Base-by-base conservation (phyloP, 306 rosid species). In the Datisca glomerata region DNA sequence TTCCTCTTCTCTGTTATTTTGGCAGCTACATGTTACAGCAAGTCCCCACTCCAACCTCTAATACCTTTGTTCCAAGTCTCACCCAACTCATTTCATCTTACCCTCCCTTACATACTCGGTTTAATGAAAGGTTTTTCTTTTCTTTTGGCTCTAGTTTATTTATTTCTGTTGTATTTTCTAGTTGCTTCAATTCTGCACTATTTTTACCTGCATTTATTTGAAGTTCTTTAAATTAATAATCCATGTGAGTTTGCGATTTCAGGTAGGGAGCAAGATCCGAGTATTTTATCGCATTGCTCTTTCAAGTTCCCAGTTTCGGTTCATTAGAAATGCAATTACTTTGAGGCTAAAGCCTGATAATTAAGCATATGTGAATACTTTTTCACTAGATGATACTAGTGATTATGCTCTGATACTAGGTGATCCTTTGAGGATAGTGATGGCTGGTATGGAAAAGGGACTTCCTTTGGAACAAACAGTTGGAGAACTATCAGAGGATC, bases 11-110 rank as follows among this genome's bases (percentile, higher is more conserved):
- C 31, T 55, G 45, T 46, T 53, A 20, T 21, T 41, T 21, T 53
- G 43, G 50, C 77, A 89, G 95, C 81, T 56, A 80, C 95, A 14
- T 84, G 84, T 12, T 84, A 80, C 69, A 41, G 63, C 55, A 69
- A 69, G 68, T 83, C 95, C 16, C 83, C 58, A 24, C 51, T 72
- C 51, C 81, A 61, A 53, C 65, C 53, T 14, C 38, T 89, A 22
- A 43, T 63, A 39, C 69, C 86, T 47, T 43, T 80, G 21, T 60
- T 83, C 71, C 83, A 84, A 31, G 45, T 71, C 63, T 38, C 66
- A 45, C 86, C 91, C 6, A 64, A 42, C 43, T 57, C 72, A 22
- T 56, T 66, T 65, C 59, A 71, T 58, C 60, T 61, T 55, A 51
- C 67, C 67, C 65, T 68, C 24, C 70, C 86, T 37, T 53, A 60